These are phyloP conservation scores for Botrytis porri DNA, from an alignment of 2,329 filamentous ascomycete species.

Conservation along the genomic window DNA sequence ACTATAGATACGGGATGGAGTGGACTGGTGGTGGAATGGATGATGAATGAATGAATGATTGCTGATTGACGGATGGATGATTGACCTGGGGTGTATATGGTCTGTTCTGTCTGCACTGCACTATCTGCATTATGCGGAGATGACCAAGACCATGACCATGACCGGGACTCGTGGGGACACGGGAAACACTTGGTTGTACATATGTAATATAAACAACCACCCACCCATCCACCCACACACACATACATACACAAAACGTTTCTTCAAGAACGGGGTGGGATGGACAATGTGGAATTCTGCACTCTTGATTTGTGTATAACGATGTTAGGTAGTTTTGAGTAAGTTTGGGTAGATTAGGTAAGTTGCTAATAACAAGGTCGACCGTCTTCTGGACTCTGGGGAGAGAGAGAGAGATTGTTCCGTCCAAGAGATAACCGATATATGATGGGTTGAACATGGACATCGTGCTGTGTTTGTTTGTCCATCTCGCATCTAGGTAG, in stretches of 20 bases:
- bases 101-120: neutral
- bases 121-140: constrained; percentile 16
- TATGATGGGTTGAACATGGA: neutral
- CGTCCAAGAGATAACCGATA: neutral
- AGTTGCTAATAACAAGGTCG: neutral
- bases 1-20: constrained; percentile 5
- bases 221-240: neutral
- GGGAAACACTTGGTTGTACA: constrained; percentile 13
- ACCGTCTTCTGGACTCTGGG: neutral
- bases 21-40: neutral
- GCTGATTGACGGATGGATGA: neutral
- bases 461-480: neutral
- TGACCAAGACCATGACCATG: constrained; percentile 9
- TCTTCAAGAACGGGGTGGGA: neutral
- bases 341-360: neutral
- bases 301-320: neutral
- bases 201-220: neutral
- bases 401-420: neutral
- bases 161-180: constrained; percentile 16
- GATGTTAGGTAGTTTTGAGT: neutral
- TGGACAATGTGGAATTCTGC: neutral
- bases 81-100: constrained; percentile 1
- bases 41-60: neutral
- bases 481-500: neutral
- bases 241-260: neutral